These are phyloP conservation scores for Pascua sp. DNA, from an alignment of 1,284 basidiomycete genomes.

Conservation along the genomic window DNA sequence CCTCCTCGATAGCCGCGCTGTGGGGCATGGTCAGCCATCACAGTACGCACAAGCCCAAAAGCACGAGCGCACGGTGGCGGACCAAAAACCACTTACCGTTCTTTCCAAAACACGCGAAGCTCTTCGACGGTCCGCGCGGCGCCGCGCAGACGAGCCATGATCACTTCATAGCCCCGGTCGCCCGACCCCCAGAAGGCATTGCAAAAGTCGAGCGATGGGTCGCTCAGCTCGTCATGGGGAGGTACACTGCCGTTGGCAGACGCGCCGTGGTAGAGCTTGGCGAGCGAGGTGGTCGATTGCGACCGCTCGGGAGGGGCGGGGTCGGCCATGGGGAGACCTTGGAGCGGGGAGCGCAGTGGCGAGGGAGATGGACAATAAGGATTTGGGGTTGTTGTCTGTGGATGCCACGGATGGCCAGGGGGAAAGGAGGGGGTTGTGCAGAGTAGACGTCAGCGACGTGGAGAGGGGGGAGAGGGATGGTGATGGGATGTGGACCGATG, in stretches of 20 bases:
- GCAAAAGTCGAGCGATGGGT: constrained; percentile 71
- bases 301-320: constrained; percentile 32
- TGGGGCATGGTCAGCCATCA: background rate
- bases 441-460: no score
- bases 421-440: no score
- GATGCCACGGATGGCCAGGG: no score
- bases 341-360: no score
- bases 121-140: constrained; percentile 86
- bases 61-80: background rate
- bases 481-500: no score
- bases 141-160: constrained; percentile 81
- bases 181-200: constrained; percentile 91
- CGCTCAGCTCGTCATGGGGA: constrained; percentile 28
- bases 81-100: constrained; percentile 59
- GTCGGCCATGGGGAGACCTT: constrained; percentile 12
- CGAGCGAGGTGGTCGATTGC: constrained; percentile 46
- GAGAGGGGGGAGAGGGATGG: no score
- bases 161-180: constrained; percentile 84
- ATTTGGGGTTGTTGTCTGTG: no score
- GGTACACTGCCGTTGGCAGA: constrained; percentile 10
- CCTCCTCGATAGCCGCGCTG: constrained; percentile 69
- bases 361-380: background rate
- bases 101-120: constrained; percentile 79
- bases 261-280: constrained; percentile 40
- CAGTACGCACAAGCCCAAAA: no score